Percentiles rank a stretch among this genome's conserved stretches.
These are phyloP conservation scores for Aspergillus sclerotialis DNA, from an alignment of 2,329 filamentous ascomycete species.

Conservation along the genomic window DNA sequence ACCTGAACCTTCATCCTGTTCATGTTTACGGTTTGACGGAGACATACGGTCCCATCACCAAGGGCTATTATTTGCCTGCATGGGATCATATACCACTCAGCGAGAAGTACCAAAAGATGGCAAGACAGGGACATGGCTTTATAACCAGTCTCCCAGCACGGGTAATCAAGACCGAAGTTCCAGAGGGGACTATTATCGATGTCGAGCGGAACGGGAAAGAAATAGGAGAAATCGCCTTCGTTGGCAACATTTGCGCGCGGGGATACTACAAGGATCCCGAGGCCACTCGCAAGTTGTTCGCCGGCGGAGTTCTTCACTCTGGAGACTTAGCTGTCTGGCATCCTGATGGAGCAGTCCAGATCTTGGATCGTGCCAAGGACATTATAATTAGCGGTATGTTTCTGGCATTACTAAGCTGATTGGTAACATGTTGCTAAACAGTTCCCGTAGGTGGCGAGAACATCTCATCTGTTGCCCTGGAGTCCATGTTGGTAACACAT, in stretches of 20 bases:
- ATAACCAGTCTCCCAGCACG: constrained; percentile 73
- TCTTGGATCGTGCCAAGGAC: constrained; percentile 89
- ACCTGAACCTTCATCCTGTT: constrained; percentile 78
- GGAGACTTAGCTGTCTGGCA: constrained; percentile 94
- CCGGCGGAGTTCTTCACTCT: constrained; percentile 77
- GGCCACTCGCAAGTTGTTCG: constrained; percentile 80
- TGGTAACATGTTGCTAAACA: constrained; percentile 2
- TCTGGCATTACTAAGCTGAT: not conserved
- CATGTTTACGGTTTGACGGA: constrained; percentile 87
- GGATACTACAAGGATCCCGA: constrained; percentile 87
- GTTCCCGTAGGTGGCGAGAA: constrained; percentile 72
- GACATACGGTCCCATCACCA: constrained; percentile 93
- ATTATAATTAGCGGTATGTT: constrained; percentile 86
- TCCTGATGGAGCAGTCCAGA: constrained; percentile 82
- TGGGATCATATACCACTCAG: constrained; percentile 70
- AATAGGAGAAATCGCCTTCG: constrained; percentile 78
- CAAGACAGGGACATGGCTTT: constrained; percentile 87
- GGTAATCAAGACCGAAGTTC: constrained; percentile 71
- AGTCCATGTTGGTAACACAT: constrained; percentile 82
- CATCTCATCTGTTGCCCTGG: constrained; percentile 87
- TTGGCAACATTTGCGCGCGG: constrained; percentile 84
- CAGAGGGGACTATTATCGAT: constrained; percentile 59
- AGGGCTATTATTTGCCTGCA: constrained; percentile 76
- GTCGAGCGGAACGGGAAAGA: constrained; percentile 65
- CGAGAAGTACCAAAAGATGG: constrained; percentile 85